Base-by-base conservation (phyloP, 176 grass and related monocot species). In the Oryza australiensis region DNA sequence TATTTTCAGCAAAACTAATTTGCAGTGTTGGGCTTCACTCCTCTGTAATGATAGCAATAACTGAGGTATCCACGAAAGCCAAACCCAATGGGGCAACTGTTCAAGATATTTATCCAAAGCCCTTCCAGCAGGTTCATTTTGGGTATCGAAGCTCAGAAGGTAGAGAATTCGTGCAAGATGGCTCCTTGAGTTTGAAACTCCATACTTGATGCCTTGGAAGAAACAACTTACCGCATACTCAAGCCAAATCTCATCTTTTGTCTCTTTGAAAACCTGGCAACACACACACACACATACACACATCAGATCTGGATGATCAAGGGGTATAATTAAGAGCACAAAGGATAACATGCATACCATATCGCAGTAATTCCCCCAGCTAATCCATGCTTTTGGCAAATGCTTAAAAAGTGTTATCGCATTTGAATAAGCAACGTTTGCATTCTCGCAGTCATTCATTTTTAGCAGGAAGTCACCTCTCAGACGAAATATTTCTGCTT, bases 51-150 rank as follows among this genome's bases (percentile, higher is more conserved):
- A 99, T 48, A 99, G 82, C 64, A 99, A 87, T 28, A 99, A 80
- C 68, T 99, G 96, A 76, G 96, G 96, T 88, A 99, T 99, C 96
- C 96, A 99, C 74, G 96, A 95, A 80, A 99, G 93, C 96, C 96
- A 99, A 84, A 99, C 93, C 96, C 96, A 95, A 76, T 99, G 89
- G 67, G 96, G 96, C 13, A 99, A 79, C 74, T 99, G 96, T 69
- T 95, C 96, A 23, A 99, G 93, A 94, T 95, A 99, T 86, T 99
- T 99, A 85, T 85, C 93, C 60, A 99, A 93, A 81, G 93, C 87
- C 60, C 77, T 93, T 72, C 96, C 96, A 3, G 95, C 96, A 12
- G 93, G 91, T 87, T 99, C 89, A 71, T 95, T 99, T 84, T 82
- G 83, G 16, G 93, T 93, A 88, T 99, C 96, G 81, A 99, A 99